A percentile compares a stretch with the other conserved stretches of the same genome.
phyloP scores from a whole-genome alignment of 2,329 filamentous ascomycete genomes.

The Metarhizium humberi region DNA sequence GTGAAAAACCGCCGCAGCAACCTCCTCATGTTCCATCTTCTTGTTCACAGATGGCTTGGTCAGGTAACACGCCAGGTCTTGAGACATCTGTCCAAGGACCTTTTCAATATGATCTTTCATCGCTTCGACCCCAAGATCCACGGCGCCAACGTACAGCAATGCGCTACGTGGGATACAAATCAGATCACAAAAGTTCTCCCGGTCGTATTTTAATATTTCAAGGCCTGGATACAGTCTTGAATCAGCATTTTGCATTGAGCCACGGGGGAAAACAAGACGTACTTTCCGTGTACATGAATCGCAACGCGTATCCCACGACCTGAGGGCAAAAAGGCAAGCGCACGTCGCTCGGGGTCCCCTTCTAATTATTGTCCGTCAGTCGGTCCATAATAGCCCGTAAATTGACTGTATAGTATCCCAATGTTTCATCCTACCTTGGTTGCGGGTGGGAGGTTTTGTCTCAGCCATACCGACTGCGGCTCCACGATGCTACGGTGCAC shows the following conservation, averaged over 20 bases:
- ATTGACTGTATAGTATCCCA: no score
- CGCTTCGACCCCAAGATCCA: slow-evolving; percentile 17
- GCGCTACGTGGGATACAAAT: slow-evolving; percentile 22
- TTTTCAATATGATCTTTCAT: slow-evolving; percentile 18
- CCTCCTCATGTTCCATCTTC: slow-evolving; percentile 11
- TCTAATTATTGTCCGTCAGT: not conserved
- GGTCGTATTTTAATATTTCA: slow-evolving; percentile 15
- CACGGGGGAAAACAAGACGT: not conserved
- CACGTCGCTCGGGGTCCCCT: slow-evolving; percentile 11
- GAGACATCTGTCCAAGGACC: slow-evolving; percentile 16
- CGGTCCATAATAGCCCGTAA: no score
- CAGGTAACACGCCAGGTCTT: slow-evolving; percentile 14
- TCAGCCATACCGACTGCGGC: slow-evolving; percentile 24
- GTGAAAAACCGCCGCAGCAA: slow-evolving; percentile 15
- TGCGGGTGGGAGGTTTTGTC: slow-evolving; percentile 20
- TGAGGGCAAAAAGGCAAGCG: slow-evolving; percentile 14
- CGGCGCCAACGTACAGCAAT: slow-evolving; percentile 22
- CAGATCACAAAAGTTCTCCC: slow-evolving; percentile 14
- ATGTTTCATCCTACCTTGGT: slow-evolving; percentile 13
- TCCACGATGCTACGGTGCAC: slow-evolving; percentile 26
- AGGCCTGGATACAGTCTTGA: slow-evolving; percentile 1
- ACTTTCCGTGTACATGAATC: slow-evolving; percentile 27
- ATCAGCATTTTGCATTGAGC: not conserved
- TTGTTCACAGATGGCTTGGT: slow-evolving; percentile 7
- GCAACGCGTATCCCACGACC: slow-evolving; percentile 20